These are phyloP conservation scores for Ophiocordyceps camponoti-saundersi DNA, from an alignment of 2,329 filamentous ascomycete species.

Conservation along the genomic window DNA sequence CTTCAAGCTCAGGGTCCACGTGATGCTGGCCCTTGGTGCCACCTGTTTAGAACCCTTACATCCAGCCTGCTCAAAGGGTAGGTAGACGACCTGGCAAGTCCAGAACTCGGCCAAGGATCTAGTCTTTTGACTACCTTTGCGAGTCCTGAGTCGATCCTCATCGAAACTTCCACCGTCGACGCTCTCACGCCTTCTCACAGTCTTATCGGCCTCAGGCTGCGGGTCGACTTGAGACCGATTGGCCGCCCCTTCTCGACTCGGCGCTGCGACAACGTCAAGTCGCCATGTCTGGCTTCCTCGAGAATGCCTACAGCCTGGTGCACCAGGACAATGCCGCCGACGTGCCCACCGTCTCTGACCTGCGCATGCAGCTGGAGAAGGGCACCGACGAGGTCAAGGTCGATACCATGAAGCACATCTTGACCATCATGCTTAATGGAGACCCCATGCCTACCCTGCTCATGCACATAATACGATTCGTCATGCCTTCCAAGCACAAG, in stretches of 20 bases:
- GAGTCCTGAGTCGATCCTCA: neutral
- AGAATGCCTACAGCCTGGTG: conserved; percentile 90
- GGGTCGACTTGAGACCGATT: neutral
- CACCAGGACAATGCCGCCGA: conserved; percentile 95
- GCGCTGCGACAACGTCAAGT: conserved; percentile 10
- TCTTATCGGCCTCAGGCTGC: neutral
- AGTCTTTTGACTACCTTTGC: conserved; percentile 5
- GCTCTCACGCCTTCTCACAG: neutral
- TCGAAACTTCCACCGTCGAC: neutral
- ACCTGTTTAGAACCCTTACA: conserved; percentile 2
- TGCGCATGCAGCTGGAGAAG: conserved; percentile 87
- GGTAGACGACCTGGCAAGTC: neutral
- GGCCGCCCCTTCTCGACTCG: neutral
- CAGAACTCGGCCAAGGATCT: neutral
- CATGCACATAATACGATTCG: conserved; percentile 99
- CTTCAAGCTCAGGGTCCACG: neutral
- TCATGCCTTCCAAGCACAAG: conserved; percentile 98
- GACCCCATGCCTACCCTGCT: conserved; percentile 88
- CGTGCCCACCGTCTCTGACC: conserved; percentile 74
- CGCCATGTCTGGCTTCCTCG: conserved; percentile 87
- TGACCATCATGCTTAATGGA: conserved; percentile 96
- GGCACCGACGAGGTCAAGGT: conserved; percentile 84
- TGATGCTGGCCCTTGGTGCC: conserved; percentile 1
- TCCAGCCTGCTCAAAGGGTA: neutral
- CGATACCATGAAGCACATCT: conserved; percentile 90